These are phyloP conservation scores for Kurtzmaniella quercitrusa DNA, from an alignment of 1,139 yeast species.

Conservation along the genomic window DNA sequence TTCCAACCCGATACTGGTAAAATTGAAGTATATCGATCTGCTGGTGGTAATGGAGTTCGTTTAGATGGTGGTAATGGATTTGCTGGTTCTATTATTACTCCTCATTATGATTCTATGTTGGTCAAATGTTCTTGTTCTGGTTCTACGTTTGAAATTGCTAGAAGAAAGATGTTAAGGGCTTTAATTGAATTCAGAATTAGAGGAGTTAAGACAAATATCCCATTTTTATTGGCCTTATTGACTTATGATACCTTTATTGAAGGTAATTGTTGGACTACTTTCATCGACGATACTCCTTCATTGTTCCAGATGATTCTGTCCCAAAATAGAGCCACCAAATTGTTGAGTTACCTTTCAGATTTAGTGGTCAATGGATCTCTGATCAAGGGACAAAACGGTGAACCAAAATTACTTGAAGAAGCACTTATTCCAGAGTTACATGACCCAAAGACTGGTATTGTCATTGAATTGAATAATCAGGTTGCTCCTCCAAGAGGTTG, in stretches of 20 bases:
- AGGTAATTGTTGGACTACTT: conserved; percentile 97
- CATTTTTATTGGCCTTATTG: conserved; percentile 87
- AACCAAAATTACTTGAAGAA: conserved; percentile 74
- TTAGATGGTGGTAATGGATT: conserved; percentile 99
- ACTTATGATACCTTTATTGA: conserved; percentile 86
- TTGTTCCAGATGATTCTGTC: conserved; percentile 93
- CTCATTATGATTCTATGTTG: conserved; percentile 97
- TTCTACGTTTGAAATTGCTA: conserved; percentile 91
- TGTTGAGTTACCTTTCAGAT: conserved; percentile 86
- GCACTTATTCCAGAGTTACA: conserved; percentile 72
- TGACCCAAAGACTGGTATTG: conserved; percentile 51
- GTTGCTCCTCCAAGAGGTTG: conserved; percentile 69
- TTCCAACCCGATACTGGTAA: conserved; percentile 99
- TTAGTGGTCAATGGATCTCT: conserved; percentile 92
- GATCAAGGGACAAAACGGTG: conserved; percentile 91
- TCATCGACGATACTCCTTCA: conserved; percentile 95
- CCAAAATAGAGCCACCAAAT: conserved; percentile 94
- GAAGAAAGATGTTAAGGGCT: conserved; percentile 96
- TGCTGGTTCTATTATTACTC: conserved; percentile 97
- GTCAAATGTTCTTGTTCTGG: conserved; percentile 97
- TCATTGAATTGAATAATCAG: conserved; percentile 50
- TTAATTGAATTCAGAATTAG: conserved; percentile 95
- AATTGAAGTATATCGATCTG: conserved; percentile 95
- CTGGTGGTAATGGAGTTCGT: conserved; percentile 99
- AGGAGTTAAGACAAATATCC: conserved; percentile 98